phyloP scores from a whole-genome alignment of 2,329 filamentous ascomycete species.

The Fusarium xyrophilum region DNA sequence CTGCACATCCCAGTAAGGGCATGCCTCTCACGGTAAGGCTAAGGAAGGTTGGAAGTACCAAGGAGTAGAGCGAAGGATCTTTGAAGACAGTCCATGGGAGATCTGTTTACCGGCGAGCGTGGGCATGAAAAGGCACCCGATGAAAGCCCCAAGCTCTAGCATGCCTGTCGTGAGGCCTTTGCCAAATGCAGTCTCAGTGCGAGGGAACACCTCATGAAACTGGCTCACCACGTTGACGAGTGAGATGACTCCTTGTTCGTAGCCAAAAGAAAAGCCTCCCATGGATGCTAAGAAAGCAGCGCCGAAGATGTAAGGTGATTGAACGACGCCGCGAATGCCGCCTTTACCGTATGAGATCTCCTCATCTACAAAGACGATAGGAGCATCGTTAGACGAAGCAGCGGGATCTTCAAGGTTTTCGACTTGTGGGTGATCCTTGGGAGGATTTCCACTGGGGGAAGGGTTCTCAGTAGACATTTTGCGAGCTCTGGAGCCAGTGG shows the following conservation, averaged over 20 bases:
- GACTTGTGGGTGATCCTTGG: background rate
- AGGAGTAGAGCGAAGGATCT: background rate
- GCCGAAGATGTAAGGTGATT: constrained; percentile 1
- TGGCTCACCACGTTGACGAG: constrained; percentile 55
- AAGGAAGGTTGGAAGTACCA: background rate
- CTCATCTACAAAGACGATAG: background rate
- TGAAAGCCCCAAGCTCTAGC: constrained; percentile 59
- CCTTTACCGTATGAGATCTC: background rate
- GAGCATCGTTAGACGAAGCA: background rate
- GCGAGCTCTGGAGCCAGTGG: background rate
- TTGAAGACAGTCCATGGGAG: background rate
- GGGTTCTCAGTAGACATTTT: background rate
- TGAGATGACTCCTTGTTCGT: constrained; percentile 48
- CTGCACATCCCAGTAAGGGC: background rate
- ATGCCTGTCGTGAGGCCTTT: constrained; percentile 50
- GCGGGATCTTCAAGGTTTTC: background rate
- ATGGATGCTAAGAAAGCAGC: constrained; percentile 1
- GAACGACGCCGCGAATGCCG: background rate
- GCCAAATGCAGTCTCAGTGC: constrained; percentile 48
- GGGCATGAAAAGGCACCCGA: constrained; percentile 45
- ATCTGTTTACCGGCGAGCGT: constrained; percentile 23
- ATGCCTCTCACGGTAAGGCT: background rate
- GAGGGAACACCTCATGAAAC: constrained; percentile 47
- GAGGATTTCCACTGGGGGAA: background rate
- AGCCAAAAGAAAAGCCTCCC: constrained; percentile 8